phyloP scores from a whole-genome alignment of 1,139 yeast genomes.

The Scheffersomyces insectosa region DNA sequence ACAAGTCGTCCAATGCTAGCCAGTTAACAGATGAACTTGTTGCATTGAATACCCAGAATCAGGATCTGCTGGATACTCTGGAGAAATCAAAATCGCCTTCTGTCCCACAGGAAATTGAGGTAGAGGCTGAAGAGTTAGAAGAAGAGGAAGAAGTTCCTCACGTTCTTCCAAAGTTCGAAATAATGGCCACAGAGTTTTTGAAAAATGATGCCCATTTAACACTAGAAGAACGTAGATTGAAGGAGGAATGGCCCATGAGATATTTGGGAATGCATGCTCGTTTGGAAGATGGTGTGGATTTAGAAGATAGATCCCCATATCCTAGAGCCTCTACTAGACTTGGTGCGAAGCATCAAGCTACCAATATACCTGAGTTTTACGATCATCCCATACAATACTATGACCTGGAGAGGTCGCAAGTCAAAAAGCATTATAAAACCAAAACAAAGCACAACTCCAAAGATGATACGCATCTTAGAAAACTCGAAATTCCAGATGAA shows the following conservation, averaged over 20 bases:
- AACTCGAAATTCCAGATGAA: slow-evolving; percentile 49
- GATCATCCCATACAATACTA: slow-evolving; percentile 71
- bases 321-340: slow-evolving; percentile 80
- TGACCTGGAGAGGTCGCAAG: slow-evolving; percentile 36
- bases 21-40: slow-evolving; percentile 28
- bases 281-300: slow-evolving; percentile 76
- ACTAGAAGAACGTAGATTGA: slow-evolving; percentile 47
- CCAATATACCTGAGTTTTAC: slow-evolving; percentile 64
- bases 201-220: slow-evolving; percentile 43
- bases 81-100: not conserved
- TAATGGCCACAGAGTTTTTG: slow-evolving; percentile 56
- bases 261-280: slow-evolving; percentile 78
- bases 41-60: slow-evolving; percentile 14
- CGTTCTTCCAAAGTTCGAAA: slow-evolving; percentile 58
- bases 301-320: slow-evolving; percentile 73
- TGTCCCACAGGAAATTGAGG: not conserved
- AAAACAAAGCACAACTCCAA: slow-evolving; percentile 20
- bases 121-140: slow-evolving; percentile 4
- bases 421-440: slow-evolving; percentile 16
- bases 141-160: slow-evolving; percentile 10
- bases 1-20: slow-evolving; percentile 41
- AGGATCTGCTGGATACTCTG: not conserved
- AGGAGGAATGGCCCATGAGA: slow-evolving; percentile 79
- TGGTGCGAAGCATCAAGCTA: slow-evolving; percentile 75
- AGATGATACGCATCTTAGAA: slow-evolving; percentile 15